A percentile compares a stretch with the other conserved stretches of the same genome.
phyloP scores from a whole-genome alignment of 164 flowering plant species.

The Macadamia tetraphylla region DNA sequence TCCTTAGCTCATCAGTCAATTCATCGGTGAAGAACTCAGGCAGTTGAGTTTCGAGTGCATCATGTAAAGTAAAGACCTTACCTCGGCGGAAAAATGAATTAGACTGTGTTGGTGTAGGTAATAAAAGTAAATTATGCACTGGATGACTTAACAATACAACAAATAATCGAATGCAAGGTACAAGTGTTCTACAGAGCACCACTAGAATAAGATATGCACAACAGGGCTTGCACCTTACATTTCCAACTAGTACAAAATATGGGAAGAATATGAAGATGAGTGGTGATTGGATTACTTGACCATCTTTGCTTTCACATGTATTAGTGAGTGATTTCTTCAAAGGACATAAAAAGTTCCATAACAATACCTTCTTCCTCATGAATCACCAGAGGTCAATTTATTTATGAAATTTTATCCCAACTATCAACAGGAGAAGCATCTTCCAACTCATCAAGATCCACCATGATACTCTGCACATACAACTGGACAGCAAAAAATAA shows the following conservation, averaged over 20 bases:
- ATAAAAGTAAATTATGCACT: background rate
- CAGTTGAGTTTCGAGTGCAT: slow-evolving; percentile 60
- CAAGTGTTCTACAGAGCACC: background rate
- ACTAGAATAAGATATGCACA: background rate
- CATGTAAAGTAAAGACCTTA: slow-evolving; percentile 56
- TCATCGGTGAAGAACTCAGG: slow-evolving; percentile 50
- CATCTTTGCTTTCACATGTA: no score
- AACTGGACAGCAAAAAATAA: slow-evolving; percentile 54
- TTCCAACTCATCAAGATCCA: slow-evolving; percentile 61
- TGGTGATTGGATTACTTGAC: no score
- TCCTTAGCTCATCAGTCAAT: slow-evolving; percentile 21
- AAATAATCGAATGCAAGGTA: background rate
- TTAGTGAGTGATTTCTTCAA: no score
- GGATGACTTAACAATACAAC: background rate
- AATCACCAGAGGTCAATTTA: slow-evolving; percentile 79
- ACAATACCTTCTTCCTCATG: slow-evolving; percentile 50
- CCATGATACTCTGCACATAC: slow-evolving; percentile 50
- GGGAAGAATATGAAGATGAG: no score
- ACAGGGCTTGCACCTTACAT: background rate
- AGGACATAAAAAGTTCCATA: no score
- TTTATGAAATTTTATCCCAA: slow-evolving; percentile 79
- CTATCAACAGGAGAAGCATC: slow-evolving; percentile 56
- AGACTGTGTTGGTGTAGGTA: background rate
- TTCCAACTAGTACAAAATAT: no score
- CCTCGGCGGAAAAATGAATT: slow-evolving; percentile 43